Conservation (phyloP, 352 stramenopile species). For the Pythium oligandrum region DNA sequence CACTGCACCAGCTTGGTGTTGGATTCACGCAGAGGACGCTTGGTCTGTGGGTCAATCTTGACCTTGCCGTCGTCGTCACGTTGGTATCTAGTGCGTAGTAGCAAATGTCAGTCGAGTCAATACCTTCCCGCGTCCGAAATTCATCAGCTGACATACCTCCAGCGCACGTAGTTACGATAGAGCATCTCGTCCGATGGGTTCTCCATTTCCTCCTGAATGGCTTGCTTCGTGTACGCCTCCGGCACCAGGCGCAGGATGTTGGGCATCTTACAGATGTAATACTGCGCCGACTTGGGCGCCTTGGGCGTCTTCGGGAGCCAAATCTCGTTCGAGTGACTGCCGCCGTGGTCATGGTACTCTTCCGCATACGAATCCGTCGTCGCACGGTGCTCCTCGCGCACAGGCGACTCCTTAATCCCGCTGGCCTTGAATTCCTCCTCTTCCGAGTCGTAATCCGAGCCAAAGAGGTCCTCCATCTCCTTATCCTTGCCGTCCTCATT, state of each 20-base stretch:
- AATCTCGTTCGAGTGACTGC: constrained; percentile 46
- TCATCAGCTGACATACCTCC: constrained; percentile 30
- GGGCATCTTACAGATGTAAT: constrained; percentile 80
- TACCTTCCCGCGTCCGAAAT: too few species aligned
- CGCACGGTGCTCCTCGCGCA: constrained; percentile 49
- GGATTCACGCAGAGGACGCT: constrained; percentile 54
- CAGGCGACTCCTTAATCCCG: constrained; percentile 78
- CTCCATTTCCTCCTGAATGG: constrained; percentile 75
- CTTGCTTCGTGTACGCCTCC: constrained; percentile 68
- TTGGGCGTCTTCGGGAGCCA: constrained; percentile 79
- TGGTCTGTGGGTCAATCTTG: constrained; percentile 57
- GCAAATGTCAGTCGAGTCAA: too few species aligned
- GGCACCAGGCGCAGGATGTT: constrained; percentile 82
- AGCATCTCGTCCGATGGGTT: constrained; percentile 80
- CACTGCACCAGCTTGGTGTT: constrained; percentile 85
- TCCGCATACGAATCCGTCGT: constrained; percentile 36
- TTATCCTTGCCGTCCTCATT: constrained; percentile 40
- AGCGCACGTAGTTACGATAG: constrained; percentile 86
- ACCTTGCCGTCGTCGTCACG: constrained; percentile 56
- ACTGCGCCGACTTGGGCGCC: constrained; percentile 45
- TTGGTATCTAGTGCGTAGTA: constrained; percentile 27
- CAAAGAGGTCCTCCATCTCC: constrained; percentile 88
- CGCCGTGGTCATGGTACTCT: constrained; percentile 26
- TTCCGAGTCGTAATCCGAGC: constrained; percentile 86
- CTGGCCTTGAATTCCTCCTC: constrained; percentile 88